phyloP scores from a whole-genome alignment of 345 rosid species.

The Bretschneidera sinensis region DNA sequence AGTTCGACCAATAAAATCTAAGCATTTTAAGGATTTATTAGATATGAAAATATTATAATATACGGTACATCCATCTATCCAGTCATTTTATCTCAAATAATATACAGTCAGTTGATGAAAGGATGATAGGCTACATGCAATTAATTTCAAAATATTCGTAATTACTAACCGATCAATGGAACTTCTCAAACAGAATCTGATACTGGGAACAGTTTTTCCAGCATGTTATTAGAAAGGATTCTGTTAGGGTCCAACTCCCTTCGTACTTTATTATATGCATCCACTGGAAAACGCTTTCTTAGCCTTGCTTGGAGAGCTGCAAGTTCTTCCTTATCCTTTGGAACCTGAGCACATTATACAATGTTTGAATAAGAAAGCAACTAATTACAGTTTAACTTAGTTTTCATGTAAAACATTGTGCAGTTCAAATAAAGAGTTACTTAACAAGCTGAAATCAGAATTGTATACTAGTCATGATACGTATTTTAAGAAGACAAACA shows the following conservation, averaged over 20 bases:
- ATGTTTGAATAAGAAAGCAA: not conserved
- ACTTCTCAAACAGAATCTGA: conserved; percentile 36
- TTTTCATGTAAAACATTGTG: not conserved
- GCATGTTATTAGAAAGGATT: conserved; percentile 75
- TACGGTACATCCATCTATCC: too few relatives aligned
- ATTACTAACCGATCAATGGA: conserved; percentile 20
- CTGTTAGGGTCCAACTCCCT: conserved; percentile 81
- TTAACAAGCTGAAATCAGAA: not conserved
- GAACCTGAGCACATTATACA: conserved; percentile 43
- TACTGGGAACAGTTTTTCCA: conserved; percentile 82
- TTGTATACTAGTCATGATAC: too few relatives aligned
- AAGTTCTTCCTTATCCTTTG: conserved; percentile 81
- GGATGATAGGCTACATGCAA: not conserved
- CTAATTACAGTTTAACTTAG: not conserved
- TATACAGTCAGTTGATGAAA: too few relatives aligned
- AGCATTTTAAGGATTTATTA: too few relatives aligned
- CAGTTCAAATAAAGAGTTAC: not conserved
- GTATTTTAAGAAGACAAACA: too few relatives aligned
- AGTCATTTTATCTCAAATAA: too few relatives aligned
- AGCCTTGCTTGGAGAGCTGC: conserved; percentile 74
- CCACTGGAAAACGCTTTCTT: conserved; percentile 64
- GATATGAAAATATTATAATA: too few relatives aligned
- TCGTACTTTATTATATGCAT: conserved; percentile 61
- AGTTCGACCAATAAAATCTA: too few relatives aligned
- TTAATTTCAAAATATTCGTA: not conserved